Percentiles rank a stretch among this genome's conserved stretches.
phyloP scores from a whole-genome alignment of 1,284 basidiomycete genomes.

The Marasmius oreades region DNA sequence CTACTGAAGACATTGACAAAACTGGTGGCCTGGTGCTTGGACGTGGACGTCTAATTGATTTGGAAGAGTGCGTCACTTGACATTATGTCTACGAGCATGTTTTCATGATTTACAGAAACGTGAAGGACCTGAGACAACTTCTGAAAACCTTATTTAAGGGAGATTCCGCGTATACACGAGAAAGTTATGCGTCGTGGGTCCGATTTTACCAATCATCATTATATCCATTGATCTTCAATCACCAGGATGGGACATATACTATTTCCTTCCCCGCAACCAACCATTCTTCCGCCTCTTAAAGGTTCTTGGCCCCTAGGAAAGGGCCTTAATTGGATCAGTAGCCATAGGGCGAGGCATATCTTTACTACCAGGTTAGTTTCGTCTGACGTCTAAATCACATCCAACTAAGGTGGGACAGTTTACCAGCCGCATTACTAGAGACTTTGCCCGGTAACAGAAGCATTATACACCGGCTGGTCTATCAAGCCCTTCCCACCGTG shows the following conservation, averaged over 20 bases:
- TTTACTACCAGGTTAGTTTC: conserved; percentile 55
- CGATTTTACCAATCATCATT: conserved; percentile 18
- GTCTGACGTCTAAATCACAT: neutral
- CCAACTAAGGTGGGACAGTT: conserved; percentile 29
- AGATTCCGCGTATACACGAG: neutral
- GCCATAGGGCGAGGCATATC: conserved; percentile 28
- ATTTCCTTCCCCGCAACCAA: conserved; percentile 28
- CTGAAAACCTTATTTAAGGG: neutral
- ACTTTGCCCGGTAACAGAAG: conserved; percentile 33
- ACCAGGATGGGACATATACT: conserved; percentile 57
- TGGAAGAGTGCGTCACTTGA: conserved; percentile 28
- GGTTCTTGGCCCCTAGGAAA: conserved; percentile 41
- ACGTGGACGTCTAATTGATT: conserved; percentile 28
- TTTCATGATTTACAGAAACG: conserved; percentile 16
- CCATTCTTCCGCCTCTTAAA: conserved; percentile 48
- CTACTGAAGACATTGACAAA: conserved; percentile 29
- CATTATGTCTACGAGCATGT: neutral
- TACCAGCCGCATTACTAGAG: conserved; percentile 40
- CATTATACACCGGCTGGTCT: conserved; percentile 53
- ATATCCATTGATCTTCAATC: neutral
- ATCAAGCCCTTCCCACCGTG: conserved; percentile 34
- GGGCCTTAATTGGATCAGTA: conserved; percentile 45
- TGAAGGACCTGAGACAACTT: conserved; percentile 16
- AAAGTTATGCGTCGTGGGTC: neutral
- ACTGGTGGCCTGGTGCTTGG: conserved; percentile 36